These are phyloP conservation scores for Neocallimastix lanati DNA, from an alignment of 192 early-diverging fungal genomes.

Conservation along the genomic window DNA sequence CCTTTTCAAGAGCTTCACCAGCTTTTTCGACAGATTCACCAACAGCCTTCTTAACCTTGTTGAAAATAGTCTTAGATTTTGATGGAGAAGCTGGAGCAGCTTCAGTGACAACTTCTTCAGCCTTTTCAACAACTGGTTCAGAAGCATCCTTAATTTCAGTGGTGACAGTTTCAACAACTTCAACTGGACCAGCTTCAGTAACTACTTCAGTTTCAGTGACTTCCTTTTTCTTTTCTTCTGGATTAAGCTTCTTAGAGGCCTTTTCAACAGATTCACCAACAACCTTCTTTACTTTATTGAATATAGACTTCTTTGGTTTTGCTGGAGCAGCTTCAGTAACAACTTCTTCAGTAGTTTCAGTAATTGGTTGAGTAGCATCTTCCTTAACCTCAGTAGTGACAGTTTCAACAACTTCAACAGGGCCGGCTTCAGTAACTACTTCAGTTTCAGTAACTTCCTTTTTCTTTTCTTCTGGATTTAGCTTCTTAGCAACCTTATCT, in stretches of 20 bases:
- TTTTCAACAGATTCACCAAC: background rate
- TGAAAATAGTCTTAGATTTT: background rate
- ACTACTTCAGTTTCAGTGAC: background rate
- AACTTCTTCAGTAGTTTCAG: too few relatives aligned
- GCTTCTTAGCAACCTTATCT: background rate
- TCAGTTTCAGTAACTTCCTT: background rate
- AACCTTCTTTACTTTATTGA: too few relatives aligned
- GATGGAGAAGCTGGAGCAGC: background rate
- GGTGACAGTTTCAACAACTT: background rate
- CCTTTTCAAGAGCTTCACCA: background rate
- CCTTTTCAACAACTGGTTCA: too few relatives aligned
- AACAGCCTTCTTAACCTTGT: background rate
- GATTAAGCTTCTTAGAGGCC: background rate
- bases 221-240: too few relatives aligned
- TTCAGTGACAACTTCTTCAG: background rate
- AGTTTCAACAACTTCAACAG: background rate
- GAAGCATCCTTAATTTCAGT: background rate
- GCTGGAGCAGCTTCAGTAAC: too few relatives aligned
- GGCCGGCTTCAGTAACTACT: too few relatives aligned
- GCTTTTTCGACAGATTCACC: background rate
- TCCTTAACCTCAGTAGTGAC: too few relatives aligned
- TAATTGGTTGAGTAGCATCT: too few relatives aligned
- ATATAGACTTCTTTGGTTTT: too few relatives aligned
- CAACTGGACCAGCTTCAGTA: background rate
- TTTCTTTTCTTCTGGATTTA: background rate